Base-by-base conservation (phyloP, 2,329 filamentous ascomycete species). In the Fusarium anthophilum region DNA sequence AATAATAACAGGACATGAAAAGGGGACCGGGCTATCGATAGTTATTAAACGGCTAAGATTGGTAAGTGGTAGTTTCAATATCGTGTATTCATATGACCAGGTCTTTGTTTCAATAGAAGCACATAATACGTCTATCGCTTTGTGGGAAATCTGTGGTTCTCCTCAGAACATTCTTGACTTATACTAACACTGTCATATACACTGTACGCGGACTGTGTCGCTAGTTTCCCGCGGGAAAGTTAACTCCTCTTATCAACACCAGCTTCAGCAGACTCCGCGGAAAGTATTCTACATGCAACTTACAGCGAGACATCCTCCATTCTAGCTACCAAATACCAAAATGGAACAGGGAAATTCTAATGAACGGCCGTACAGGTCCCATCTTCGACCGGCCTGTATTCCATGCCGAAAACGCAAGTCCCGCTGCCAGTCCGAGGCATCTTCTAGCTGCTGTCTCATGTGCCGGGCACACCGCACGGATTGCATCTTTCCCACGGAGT, bases 371-470 rank as follows among this genome's bases (percentile, higher is more conserved):
- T 91, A 91, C 77, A 84, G 90, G 67, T 91, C 89, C 13, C 90
- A 91, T 80, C 86, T 90, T 69, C 86, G 87, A 44, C 88, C 89
- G 56, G 90, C 90, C 14, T 91, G 90, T 80, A 82, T 89, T 59
- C 82, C 89, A 20, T 92, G 90, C 76, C 85, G 90, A 60, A 86
- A 86, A 68, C 86, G 90, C 68, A 91, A 91, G 78, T 90, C 89
- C 5, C 85, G 90, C 72, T 91, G 90, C 77, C 90, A 89, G 24
- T 86, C 89, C 35, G 88, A 90, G 74, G 81, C 87, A 20, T 84
- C 85, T 9, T 84, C 86, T 5, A 39, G 35, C n/a, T 35, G 81
- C 13, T 91, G 90, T 74, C 80, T 90, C 14, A 84, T 91, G 77
- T 91, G 90, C 78, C 86, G 86, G 44, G 86, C 88, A 26, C 88